Conservation (phyloP, 164 flowering plant genomes). For the Piper longum region DNA sequence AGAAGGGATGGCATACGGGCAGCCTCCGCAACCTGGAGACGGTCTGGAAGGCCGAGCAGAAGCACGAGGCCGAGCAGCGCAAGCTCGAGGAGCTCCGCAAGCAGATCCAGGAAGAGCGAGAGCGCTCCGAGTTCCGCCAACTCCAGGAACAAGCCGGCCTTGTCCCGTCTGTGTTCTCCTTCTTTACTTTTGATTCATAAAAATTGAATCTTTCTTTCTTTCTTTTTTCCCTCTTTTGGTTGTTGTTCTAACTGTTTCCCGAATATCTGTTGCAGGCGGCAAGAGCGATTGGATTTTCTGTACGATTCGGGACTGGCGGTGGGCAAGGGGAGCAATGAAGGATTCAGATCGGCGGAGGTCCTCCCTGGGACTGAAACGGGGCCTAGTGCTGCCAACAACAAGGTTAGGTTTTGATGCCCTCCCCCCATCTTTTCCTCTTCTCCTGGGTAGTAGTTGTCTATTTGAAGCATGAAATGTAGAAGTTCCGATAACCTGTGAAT, state of each 20-base stretch:
- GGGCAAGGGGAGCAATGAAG: conserved; percentile 50
- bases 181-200: not conserved
- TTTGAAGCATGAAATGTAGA: too few species aligned
- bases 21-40: conserved; percentile 88
- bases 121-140: conserved; percentile 67
- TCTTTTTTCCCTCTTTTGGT: not conserved
- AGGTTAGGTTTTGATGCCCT: conserved; percentile 13
- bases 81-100: conserved; percentile 88
- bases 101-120: conserved; percentile 87
- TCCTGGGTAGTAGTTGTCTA: not conserved
- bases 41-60: conserved; percentile 99
- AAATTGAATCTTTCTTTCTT: not conserved
- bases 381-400: conserved; percentile 13
- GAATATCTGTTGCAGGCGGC: conserved; percentile 25
- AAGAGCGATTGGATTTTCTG: conserved; percentile 86
- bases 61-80: conserved; percentile 76
- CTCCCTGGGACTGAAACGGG: conserved; percentile 20
- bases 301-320: conserved; percentile 92
- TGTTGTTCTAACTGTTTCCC: too few species aligned
- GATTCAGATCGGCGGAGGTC: conserved; percentile 55
- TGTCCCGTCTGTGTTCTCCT: conserved; percentile 40
- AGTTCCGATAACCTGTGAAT: too few species aligned
- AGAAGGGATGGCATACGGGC: conserved; percentile 99
- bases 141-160: conserved; percentile 94
- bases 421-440: not conserved